Evolutionary conservation across 1,284 basidiomycete species (phyloP).

Genomic region (Nidula niveotomentosa): DNA sequence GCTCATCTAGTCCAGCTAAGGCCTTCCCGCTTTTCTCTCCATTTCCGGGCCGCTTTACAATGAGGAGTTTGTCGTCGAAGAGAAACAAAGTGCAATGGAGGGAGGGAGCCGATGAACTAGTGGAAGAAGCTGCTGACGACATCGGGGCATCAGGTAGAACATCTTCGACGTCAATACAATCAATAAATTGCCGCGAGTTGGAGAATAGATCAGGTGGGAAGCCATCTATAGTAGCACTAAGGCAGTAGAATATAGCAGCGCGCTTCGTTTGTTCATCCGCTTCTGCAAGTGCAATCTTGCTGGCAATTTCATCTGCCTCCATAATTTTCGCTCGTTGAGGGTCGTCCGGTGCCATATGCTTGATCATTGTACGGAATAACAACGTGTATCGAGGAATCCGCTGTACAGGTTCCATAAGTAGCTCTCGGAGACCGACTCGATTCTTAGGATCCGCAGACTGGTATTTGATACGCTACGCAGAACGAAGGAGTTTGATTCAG

Average conservation of each 20-base stretch:
- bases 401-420: conserved; percentile 99
- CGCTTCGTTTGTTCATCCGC: conserved; percentile 89
- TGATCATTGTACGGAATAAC: conserved; percentile 89
- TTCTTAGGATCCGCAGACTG: conserved; percentile 81
- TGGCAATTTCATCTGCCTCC: conserved; percentile 88
- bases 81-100: conserved; percentile 91
- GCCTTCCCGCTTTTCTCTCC: conserved; percentile 73
- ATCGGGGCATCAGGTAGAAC: conserved; percentile 50
- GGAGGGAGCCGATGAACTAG: conserved; percentile 32
- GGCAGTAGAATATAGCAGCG: conserved; percentile 87
- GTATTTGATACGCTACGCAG: conserved; percentile 81
- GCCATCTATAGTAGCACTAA: conserved; percentile 84
- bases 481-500: conserved; percentile 2
- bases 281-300: conserved; percentile 91
- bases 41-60: conserved; percentile 83
- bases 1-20: conserved; percentile 84
- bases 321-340: conserved; percentile 78
- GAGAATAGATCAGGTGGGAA: conserved; percentile 90
- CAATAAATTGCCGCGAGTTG: conserved; percentile 85
- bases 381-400: conserved; percentile 96
- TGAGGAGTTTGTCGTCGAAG: conserved; percentile 93
- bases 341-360: conserved; percentile 79
- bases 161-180: conserved; percentile 95
- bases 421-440: conserved; percentile 87
- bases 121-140: conserved; percentile 41